phyloP scores from a whole-genome alignment of 805 yeast species.

The Aciculoconidium aculeatum region DNA sequence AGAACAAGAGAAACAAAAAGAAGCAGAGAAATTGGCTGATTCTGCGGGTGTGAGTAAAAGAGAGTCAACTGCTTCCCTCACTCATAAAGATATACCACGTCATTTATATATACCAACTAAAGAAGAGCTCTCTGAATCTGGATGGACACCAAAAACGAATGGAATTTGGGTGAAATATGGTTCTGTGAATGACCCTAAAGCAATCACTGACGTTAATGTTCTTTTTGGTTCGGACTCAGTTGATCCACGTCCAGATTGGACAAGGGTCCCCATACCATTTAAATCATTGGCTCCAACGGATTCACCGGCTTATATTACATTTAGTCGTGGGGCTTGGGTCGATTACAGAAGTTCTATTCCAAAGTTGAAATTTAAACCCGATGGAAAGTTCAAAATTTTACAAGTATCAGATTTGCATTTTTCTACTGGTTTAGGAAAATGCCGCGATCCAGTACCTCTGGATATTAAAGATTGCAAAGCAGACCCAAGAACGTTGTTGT shows the following conservation, averaged over 20 bases:
- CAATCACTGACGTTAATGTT: constrained; percentile 58
- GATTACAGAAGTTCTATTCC: constrained; percentile 21
- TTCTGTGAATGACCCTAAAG: constrained; percentile 15
- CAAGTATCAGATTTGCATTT: constrained; percentile 92
- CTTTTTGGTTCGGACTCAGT: constrained; percentile 68
- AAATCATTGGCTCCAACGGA: constrained; percentile 7
- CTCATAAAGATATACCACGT: too few species aligned
- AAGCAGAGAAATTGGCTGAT: constrained; percentile 1
- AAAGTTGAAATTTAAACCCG: constrained; percentile 35
- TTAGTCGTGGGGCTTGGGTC: constrained; percentile 29
- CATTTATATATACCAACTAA: constrained; percentile 29
- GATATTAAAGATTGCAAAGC: constrained; percentile 59
- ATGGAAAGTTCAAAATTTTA: constrained; percentile 64
- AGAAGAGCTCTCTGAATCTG: constrained; percentile 30
- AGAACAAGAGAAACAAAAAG: constrained; percentile 5
- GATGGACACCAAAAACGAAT: constrained; percentile 42
- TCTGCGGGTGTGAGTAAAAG: too few species aligned
- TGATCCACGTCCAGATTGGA: constrained; percentile 78
- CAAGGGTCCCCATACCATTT: too few species aligned
- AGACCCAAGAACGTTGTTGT: constrained; percentile 62
- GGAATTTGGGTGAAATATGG: constrained; percentile 63
- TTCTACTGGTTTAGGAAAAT: constrained; percentile 75
- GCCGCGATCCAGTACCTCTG: constrained; percentile 68
- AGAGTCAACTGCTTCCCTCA: too few species aligned
- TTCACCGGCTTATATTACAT: constrained; percentile 18